Conservation (phyloP, 116 monocot genomes). For the Trichopus zeylanicus region DNA sequence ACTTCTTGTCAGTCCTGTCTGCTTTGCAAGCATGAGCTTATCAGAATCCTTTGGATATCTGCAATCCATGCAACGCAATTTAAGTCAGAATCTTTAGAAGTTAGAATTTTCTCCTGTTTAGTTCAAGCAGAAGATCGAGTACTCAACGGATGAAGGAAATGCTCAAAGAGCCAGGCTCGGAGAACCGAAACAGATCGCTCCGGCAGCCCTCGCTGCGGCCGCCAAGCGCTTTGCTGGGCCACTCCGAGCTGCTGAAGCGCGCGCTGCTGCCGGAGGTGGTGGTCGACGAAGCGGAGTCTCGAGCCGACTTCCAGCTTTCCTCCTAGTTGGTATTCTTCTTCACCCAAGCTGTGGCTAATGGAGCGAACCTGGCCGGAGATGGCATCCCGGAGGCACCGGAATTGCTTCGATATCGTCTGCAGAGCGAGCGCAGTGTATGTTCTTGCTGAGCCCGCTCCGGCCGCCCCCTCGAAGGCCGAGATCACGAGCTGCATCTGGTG, state of each 20-base stretch:
- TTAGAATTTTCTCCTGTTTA: background rate
- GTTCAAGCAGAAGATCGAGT: background rate
- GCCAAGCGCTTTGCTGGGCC: constrained; percentile 91
- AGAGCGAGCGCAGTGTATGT: constrained; percentile 89
- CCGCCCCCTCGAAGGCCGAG: constrained; percentile 64
- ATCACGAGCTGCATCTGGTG: constrained; percentile 75
- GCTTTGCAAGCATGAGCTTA: constrained; percentile 91
- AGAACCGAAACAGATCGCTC: constrained; percentile 93
- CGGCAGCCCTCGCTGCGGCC: constrained; percentile 88
- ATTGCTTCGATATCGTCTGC: constrained; percentile 88
- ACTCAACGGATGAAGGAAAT: constrained; percentile 96
- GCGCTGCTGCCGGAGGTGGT: constrained; percentile 70
- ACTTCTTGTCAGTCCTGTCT: constrained; percentile 86
- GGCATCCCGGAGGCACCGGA: constrained; percentile 78
- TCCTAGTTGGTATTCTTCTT: constrained; percentile 32
- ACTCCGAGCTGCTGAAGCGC: constrained; percentile 69
- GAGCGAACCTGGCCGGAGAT: constrained; percentile 60
- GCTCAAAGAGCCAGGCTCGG: constrained; percentile 96
- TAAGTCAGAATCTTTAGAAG: background rate
- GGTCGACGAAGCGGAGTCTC: constrained; percentile 53
- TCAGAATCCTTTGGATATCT: constrained; percentile 98
- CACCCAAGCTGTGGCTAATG: constrained; percentile 47
- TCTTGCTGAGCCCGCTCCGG: constrained; percentile 59
- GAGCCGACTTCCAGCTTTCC: background rate
- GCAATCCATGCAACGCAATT: background rate